Conservation (phyloP, 257 asterid species). For the Ehretia macrophylla region DNA sequence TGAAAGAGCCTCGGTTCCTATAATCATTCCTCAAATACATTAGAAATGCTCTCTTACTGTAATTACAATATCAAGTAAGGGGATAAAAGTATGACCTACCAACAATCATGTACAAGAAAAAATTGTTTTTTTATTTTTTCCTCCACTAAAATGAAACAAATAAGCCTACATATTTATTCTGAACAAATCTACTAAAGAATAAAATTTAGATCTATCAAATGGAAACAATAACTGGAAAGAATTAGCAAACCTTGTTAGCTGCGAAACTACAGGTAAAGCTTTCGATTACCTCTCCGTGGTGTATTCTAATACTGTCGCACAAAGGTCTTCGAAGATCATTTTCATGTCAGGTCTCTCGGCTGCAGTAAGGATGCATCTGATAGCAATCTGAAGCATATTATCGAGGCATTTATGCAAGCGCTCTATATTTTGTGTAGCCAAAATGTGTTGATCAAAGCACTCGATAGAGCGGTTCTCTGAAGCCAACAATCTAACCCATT, state of each 20-base stretch:
- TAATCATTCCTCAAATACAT: no score
- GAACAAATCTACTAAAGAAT: no score
- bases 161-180: no score
- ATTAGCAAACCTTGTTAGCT: constrained; percentile 3
- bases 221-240: constrained; percentile 8
- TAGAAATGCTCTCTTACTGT: no score
- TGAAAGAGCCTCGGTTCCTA: no score
- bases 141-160: no score
- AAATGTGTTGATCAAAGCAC: constrained; percentile 46
- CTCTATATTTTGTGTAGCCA: constrained; percentile 24
- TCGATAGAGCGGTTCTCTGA: constrained; percentile 46
- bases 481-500: constrained; percentile 73
- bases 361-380: constrained; percentile 70
- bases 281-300: constrained; percentile 15
- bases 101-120: no score
- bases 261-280: neutral
- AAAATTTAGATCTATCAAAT: no score
- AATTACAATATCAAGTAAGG: no score
- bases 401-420: constrained; percentile 28
- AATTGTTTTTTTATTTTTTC: no score
- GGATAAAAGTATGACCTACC: no score
- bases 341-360: constrained; percentile 79
- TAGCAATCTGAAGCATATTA: constrained; percentile 54
- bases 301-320: constrained; percentile 23
- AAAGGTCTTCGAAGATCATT: constrained; percentile 63